A percentile compares a stretch with the other conserved stretches of the same genome.
Conservation (phyloP, 2,329 filamentous ascomycete species). For the Trichoderma sp. region DNA sequence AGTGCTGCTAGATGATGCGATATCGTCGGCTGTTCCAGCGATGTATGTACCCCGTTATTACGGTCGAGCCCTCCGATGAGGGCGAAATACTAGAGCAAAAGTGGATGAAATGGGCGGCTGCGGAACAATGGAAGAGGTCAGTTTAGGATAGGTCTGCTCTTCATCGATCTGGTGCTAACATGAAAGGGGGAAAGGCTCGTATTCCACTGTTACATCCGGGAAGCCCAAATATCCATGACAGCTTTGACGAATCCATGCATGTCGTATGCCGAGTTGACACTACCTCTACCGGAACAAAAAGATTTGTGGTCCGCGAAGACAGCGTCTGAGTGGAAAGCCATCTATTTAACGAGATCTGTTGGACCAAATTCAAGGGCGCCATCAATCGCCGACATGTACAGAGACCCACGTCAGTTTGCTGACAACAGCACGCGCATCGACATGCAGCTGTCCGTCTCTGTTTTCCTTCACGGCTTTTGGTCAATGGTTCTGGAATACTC, state of each 20-base stretch:
- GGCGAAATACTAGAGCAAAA: constrained; percentile 61
- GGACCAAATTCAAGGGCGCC: constrained; percentile 47
- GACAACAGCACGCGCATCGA: constrained; percentile 55
- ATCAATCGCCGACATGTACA: constrained; percentile 57
- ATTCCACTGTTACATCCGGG: constrained; percentile 65
- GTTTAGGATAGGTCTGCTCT: not conserved
- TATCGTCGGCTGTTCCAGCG: constrained; percentile 60
- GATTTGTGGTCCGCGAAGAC: constrained; percentile 66
- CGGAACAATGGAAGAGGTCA: constrained; percentile 66
- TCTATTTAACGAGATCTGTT: constrained; percentile 50
- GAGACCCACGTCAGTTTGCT: constrained; percentile 55
- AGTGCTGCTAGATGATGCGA: constrained; percentile 49
- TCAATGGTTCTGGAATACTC: constrained; percentile 66
- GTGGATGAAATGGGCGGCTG: constrained; percentile 64
- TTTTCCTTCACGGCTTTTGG: constrained; percentile 68
- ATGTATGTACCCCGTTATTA: constrained; percentile 53
- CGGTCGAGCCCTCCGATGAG: constrained; percentile 54
- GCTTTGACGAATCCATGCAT: constrained; percentile 65
- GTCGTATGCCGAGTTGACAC: constrained; percentile 67
- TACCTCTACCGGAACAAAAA: constrained; percentile 64
- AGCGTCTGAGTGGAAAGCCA: constrained; percentile 64
- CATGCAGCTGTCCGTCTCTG: constrained; percentile 55
- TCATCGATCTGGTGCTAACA: constrained; percentile 23
- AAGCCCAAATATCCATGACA: constrained; percentile 68
- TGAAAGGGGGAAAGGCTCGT: constrained; percentile 48